Evolutionary conservation across 176 grass and related monocot genomes (phyloP), one percentile per base, ranked within the genome.

Genomic region (Carex myosuroides): DNA sequence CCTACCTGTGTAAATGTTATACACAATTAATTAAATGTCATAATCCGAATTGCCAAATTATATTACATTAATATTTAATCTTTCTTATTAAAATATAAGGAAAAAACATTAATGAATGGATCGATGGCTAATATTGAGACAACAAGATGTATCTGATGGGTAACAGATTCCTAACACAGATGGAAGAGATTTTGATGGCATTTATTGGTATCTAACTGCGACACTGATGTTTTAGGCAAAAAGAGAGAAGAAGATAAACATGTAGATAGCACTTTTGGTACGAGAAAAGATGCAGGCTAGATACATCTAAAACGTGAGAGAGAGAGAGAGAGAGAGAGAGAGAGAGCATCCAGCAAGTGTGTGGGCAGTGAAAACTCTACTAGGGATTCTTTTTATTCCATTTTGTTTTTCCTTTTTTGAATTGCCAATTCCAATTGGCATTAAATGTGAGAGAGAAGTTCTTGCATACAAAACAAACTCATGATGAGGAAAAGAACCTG

Each of bases 401-500:
- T 70, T 75, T 60, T 60, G n/a, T 33, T 64, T 39, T 58, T 16
- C 35, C 60, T 11, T 21, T 75, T 17, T 8, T 48, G 7, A 39
- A 18, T 46, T 82, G 11, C 30, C 16, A 41, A 41, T 37, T 46
- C 24, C 60, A 65, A 54, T 2, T 57, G 63, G n/a, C 37, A 68
- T 83, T 83, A 63, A 79, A 79, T 86, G 55, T 68, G 22, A 56
- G 56, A 22, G 8, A 63, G 37, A 87, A 83, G 88, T 76, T 74
- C n/a, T 86, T 80, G 73, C 86, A 85, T 88, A 86, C 91, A 86
- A 88, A 90, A 92, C 80, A 88, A 87, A 73, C 44, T 90, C 65
- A 76, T 74, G 82, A 73, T 79, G 83, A 84, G 76, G 79, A 85
- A 93, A 86, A 86, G 83, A 63, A 87, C 84, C 87, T 77, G 87